Evolutionary conservation across 352 stramenopile species (phyloP), one percentile per base, ranked within the genome.

Genomic region (Phytophthora macrochlamydospora): DNA sequence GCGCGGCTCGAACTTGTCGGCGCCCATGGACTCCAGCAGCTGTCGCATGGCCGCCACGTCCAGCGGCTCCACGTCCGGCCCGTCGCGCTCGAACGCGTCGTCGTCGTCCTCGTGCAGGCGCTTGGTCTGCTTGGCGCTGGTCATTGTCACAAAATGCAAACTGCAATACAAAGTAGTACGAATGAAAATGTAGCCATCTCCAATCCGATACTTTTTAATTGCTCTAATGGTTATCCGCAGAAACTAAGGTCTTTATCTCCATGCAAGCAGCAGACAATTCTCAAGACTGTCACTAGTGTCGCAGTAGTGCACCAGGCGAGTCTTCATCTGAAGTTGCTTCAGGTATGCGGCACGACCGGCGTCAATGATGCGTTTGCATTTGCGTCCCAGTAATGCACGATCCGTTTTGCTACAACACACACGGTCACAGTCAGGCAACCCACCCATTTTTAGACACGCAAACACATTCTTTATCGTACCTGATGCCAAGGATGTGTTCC

Each of bases 321-420:
- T 87, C 35, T 91, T 67, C 13, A 94, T 51, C 43, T 80, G 69
- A 2, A 80, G 66, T 6, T 77, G 53, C 46, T 67, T 51, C 14
- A 94, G 65, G 49, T 86, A 94, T 33, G 67, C 71, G 4, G 80
- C 76, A n/a, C 87, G 82, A 1, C 87, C 87, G 33, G 83, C 78
- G 53, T 94, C 85, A 7, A 94, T 67, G 12, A 94, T 78, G 2
- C 87, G 83, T 62, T 94, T 94, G 81, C 85, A 92, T 61, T 91
- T 80, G 9, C 85, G 71, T 3, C 87, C 87, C 7, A 94, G 59
- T 4, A 69, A 37, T 30, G 79, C 79, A 18, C 87, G 85, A n/a
- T 91, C 80, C 4, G 73, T 55, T 78, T 91, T 89, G 63, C 85
- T 92, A 49, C 2, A 37, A 65, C 37, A 62, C 33, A 12, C 50